These are phyloP conservation scores for Monosporascus sp. DNA, from an alignment of 2,329 filamentous ascomycete species.

Conservation along the genomic window DNA sequence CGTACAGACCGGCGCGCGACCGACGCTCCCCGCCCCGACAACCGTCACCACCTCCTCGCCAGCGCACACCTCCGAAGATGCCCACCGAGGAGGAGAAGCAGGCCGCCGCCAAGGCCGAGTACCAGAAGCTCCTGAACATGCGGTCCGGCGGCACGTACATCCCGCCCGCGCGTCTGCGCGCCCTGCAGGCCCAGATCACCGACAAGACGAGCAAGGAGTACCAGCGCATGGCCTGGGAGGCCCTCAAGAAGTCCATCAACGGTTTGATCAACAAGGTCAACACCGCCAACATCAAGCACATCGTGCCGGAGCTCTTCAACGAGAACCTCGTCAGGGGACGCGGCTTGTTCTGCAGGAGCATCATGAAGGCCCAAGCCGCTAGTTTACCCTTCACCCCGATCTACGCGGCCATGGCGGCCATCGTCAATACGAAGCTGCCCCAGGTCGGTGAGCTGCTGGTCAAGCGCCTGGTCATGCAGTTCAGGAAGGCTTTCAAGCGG, in stretches of 20 bases:
- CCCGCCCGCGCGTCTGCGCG: constrained; percentile 81
- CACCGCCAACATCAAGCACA: constrained; percentile 94
- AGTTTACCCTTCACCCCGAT: constrained; percentile 95
- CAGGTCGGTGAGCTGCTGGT: constrained; percentile 89
- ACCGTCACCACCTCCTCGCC: constrained; percentile 13
- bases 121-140: constrained; percentile 86
- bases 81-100: constrained; percentile 78
- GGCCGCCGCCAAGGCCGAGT: constrained; percentile 83
- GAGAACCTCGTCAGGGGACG: constrained; percentile 91
- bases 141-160: constrained; percentile 96
- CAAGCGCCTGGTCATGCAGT: constrained; percentile 81
- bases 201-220: constrained; percentile 96
- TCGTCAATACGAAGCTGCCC: constrained; percentile 95
- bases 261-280: constrained; percentile 99
- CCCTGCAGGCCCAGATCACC: constrained; percentile 92
- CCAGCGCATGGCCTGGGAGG: constrained; percentile 98
- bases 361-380: constrained; percentile 97
- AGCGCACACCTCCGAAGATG: constrained; percentile 24
- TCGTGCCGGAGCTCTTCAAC: constrained; percentile 90
- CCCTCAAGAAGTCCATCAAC: constrained; percentile 97
- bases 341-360: constrained; percentile 88
- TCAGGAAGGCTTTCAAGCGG: constrained; percentile 89
- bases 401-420: constrained; percentile 90
- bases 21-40: constrained; percentile 11
- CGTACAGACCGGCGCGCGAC: constrained; percentile 39